A percentile compares a stretch with the other conserved stretches of the same genome.
These are phyloP conservation scores for Pleurotus salmoneostramineus DNA, from an alignment of 768 basidiomycete genomes.

Conservation along the genomic window DNA sequence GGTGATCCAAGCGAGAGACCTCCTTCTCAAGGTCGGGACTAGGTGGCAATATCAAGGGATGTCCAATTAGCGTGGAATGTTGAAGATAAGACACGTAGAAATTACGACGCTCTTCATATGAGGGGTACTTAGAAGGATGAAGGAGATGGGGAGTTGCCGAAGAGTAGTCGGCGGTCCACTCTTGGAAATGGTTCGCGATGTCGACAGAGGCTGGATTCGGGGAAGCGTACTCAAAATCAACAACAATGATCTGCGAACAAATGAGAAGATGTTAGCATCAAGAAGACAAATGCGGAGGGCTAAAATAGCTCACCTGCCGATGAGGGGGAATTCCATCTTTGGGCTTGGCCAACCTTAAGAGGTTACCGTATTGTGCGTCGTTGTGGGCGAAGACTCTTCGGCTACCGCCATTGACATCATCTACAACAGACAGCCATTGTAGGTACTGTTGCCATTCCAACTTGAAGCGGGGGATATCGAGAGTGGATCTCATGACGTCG, in stretches of 20 bases:
- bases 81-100: conserved; percentile 85
- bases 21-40: conserved; percentile 34
- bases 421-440: conserved; percentile 61
- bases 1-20: conserved; percentile 62
- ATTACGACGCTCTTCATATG: conserved; percentile 63
- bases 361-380: conserved; percentile 94
- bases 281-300: conserved; percentile 7
- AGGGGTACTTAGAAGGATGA: conserved; percentile 66
- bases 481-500: conserved; percentile 38
- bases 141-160: conserved; percentile 64
- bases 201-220: conserved; percentile 93
- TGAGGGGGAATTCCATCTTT: conserved; percentile 64
- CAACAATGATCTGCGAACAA: conserved; percentile 75
- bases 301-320: conserved; percentile 54
- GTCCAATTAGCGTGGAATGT: conserved; percentile 35
- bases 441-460: conserved; percentile 66
- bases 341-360: conserved; percentile 64
- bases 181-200: conserved; percentile 95
- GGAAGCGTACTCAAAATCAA: conserved; percentile 96
- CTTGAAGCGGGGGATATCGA: conserved; percentile 65
- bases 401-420: conserved; percentile 56
- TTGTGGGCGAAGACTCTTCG: conserved; percentile 85
- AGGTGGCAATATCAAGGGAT: conserved; percentile 16
- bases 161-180: conserved; percentile 95
- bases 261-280: neutral